Conservation (phyloP, 129 eudicot genomes). For the Artemisia tridentata region DNA sequence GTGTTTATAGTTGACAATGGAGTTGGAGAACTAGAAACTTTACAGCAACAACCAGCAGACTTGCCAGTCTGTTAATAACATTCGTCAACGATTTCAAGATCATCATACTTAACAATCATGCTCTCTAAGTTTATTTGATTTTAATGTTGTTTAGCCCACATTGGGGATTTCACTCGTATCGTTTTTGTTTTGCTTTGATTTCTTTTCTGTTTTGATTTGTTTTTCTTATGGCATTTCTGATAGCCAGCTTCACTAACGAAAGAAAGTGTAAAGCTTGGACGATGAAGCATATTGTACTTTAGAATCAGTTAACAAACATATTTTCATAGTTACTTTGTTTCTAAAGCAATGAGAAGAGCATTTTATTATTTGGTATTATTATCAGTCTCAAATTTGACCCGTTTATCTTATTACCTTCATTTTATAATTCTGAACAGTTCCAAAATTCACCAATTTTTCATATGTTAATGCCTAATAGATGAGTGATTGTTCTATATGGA, state of each 20-base stretch:
- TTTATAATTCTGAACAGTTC: neutral
- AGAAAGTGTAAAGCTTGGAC: conserved; percentile 28
- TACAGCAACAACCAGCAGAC: conserved; percentile 72
- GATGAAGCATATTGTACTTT: conserved; percentile 25
- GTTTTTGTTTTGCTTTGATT: conserved; percentile 24
- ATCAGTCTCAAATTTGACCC: conserved; percentile 8
- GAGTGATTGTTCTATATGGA: neutral
- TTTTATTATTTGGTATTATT: conserved; percentile 19
- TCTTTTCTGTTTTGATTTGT: conserved; percentile 17
- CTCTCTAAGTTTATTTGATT: conserved; percentile 14
- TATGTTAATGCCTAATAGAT: neutral
- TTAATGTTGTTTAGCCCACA: conserved; percentile 42
- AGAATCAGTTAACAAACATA: conserved; percentile 18
- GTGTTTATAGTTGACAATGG: conserved; percentile 83
- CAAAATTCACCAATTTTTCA: no score
- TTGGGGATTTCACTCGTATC: conserved; percentile 35
- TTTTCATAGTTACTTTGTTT: conserved; percentile 20
- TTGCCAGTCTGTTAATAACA: conserved; percentile 60
- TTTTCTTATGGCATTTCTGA: conserved; percentile 22
- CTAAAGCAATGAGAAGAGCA: conserved; percentile 28
- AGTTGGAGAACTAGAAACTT: conserved; percentile 48
- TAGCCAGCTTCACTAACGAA: conserved; percentile 12
- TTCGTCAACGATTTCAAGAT: conserved; percentile 17
- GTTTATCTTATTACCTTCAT: neutral
- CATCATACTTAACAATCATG: neutral